A percentile compares a stretch with the other conserved stretches of the same genome.
Conservation (phyloP, 768 basidiomycete species). For the Rhodotorula taiwanensis region DNA sequence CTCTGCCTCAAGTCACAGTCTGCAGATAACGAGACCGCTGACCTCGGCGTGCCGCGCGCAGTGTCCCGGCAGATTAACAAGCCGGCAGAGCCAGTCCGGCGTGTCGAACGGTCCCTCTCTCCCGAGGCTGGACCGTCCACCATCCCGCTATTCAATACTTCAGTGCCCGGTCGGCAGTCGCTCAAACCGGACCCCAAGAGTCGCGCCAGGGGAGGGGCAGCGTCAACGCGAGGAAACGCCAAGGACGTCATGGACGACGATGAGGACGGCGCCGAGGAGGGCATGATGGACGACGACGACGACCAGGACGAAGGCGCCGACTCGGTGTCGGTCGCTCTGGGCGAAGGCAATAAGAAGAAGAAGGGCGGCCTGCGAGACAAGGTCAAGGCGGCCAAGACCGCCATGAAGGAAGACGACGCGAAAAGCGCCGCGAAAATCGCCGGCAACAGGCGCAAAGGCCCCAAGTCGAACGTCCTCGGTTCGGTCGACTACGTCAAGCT, state of each 20-base stretch:
- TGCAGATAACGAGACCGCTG: slow-evolving; percentile 3
- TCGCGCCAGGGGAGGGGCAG: no score
- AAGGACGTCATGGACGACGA: no score
- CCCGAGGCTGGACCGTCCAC: slow-evolving; percentile 2
- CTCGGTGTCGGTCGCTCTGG: background rate
- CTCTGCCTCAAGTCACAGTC: no score
- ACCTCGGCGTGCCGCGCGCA: background rate
- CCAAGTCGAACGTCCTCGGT: slow-evolving; percentile 7
- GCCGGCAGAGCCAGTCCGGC: background rate
- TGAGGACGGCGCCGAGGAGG: background rate
- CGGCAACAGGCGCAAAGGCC: background rate
- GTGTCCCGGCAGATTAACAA: slow-evolving; percentile 19
- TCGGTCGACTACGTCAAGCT: slow-evolving; percentile 24
- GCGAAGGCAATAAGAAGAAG: slow-evolving; percentile 1
- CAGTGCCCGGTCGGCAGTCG: background rate
- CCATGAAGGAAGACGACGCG: slow-evolving; percentile 1
- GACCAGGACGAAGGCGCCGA: background rate
- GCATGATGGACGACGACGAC: background rate
- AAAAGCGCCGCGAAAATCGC: slow-evolving; percentile 9
- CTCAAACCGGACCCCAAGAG: slow-evolving; percentile 10
- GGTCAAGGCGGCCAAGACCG: slow-evolving; percentile 1
- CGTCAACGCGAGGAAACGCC: no score
- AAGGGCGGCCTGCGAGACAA: slow-evolving; percentile 17
- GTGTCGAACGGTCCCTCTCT: slow-evolving; percentile 2
- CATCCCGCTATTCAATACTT: slow-evolving; percentile 33